Conservation (phyloP, 805 yeast genomes). For the Lipomyces sp. region DNA sequence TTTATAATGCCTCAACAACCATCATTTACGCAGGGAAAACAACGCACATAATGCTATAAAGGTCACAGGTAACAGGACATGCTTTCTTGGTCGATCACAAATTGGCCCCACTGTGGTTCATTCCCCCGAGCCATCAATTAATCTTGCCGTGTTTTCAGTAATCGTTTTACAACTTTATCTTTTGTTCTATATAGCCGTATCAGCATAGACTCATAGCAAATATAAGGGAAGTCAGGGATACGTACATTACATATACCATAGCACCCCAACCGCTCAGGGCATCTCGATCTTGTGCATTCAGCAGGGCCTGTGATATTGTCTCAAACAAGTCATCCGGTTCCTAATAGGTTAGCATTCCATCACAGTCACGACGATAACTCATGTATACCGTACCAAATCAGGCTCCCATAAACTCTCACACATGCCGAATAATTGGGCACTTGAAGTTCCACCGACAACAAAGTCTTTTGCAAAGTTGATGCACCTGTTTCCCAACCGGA, state of each 20-base stretch:
- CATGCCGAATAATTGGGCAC: conserved; percentile 98
- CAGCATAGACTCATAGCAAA: neutral
- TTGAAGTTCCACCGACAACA: conserved; percentile 92
- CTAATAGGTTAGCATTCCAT: conserved; percentile 4
- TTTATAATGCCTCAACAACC: too few species aligned
- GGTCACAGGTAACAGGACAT: neutral
- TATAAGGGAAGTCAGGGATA: neutral
- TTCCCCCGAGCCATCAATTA: conserved; percentile 45
- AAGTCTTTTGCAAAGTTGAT: conserved; percentile 94
- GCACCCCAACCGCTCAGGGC: conserved; percentile 99
- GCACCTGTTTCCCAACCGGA: conserved; percentile 49
- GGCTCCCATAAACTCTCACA: conserved; percentile 97
- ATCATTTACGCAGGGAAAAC: too few species aligned
- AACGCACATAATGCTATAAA: too few species aligned
- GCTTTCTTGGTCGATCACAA: neutral
- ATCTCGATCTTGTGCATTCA: conserved; percentile 96
- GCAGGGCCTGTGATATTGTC: conserved; percentile 88
- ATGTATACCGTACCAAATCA: conserved; percentile 50
- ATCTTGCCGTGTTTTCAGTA: conserved; percentile 94
- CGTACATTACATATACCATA: conserved; percentile 75
- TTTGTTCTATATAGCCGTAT: conserved; percentile 55
- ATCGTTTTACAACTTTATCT: conserved; percentile 86
- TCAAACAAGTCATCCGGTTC: conserved; percentile 96
- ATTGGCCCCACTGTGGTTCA: neutral
- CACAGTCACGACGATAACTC: neutral